These are phyloP conservation scores for Coniochaeta ligniaria DNA, from an alignment of 2,329 filamentous ascomycete species.

Conservation along the genomic window DNA sequence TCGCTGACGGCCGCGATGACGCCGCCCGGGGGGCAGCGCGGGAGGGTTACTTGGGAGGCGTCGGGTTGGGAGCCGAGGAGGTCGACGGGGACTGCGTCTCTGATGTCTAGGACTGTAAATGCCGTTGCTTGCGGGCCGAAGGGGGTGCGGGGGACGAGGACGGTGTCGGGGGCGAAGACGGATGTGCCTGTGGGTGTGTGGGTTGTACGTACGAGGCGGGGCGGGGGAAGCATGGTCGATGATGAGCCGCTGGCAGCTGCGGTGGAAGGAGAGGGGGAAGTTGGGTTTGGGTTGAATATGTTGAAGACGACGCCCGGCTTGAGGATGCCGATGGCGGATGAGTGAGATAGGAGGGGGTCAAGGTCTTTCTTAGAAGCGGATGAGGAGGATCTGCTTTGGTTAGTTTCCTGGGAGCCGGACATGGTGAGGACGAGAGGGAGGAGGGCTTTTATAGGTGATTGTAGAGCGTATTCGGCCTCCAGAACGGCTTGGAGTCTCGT, in stretches of 20 bases:
- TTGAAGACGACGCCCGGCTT: constrained; percentile 17
- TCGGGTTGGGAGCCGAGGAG: constrained; percentile 14
- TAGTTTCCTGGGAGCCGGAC: background rate
- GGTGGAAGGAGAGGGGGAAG: background rate
- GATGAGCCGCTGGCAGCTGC: background rate
- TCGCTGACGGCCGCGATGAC: background rate
- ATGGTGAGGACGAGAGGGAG: background rate
- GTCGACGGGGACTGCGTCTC: constrained; percentile 19
- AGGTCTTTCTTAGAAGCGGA: constrained; percentile 11
- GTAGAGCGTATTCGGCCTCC: background rate
- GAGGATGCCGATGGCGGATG: constrained; percentile 18
- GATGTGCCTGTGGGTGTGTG: constrained; percentile 22
- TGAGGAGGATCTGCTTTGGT: background rate
- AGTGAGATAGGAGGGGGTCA: constrained; percentile 16
- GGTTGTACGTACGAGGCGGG: constrained; percentile 22
- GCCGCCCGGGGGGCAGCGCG: constrained; percentile 1
- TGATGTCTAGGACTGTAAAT: constrained; percentile 24
- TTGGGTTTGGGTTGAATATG: constrained; percentile 7
- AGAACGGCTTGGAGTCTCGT: background rate
- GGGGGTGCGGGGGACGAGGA: constrained; percentile 18
- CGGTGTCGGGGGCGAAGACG: constrained; percentile 21
- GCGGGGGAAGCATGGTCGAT: constrained; percentile 4
- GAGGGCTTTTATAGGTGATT: background rate
- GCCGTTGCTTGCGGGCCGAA: constrained; percentile 20
- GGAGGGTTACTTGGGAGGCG: constrained; percentile 3